Evolutionary conservation across 2,329 filamentous ascomycete species (phyloP), one percentile per base, ranked within the genome.

Genomic region (Tolypocladium ovalisporum): DNA sequence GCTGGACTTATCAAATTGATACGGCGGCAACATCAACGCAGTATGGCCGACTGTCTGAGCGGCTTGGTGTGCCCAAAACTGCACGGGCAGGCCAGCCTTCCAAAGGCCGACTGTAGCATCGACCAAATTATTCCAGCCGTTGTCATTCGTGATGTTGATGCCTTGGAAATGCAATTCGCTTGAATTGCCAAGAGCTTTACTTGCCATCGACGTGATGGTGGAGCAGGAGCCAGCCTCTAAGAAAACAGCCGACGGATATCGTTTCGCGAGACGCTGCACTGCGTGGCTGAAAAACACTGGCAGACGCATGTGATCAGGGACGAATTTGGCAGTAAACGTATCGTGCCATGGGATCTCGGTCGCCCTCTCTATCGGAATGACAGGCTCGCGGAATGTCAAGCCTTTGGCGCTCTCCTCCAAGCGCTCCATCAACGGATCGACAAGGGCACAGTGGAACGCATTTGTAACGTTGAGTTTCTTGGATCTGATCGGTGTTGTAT

Each of bases 251-350:
- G 52, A 32, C 0, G 67, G 65, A 34, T 67, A 62, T 7, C 66
- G 54, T 9, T 69, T 56, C 0, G 66, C 60, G 0, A 81, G 61
- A 1, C 77, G 62, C 39, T 73, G 63, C 0, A 79, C 57, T 0
- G 75, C 79, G 9, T 77, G 67, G 27, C 67, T 40, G 60, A 78
- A 78, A 61, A 67, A 77, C 0, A 80, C 78, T 0, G 77, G 74
- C 0, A 71, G 44, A 1, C 76, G 61, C 63, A 75, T 71, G 54
- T 80, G 77, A 0, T 68, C 55, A 0, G 70, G 53, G 3, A 73
- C 59, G 34, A 66, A 67, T 1, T 29, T 36, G 37, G 60, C 19
- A 4, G n/a, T 24, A 2, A 57, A 36, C 2, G 29, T 39, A 3
- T 13, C 27, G 7, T 6, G 27, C 35, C n/a, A 17, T 9, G 47